Conservation (phyloP, 768 basidiomycete genomes). For the Rhodosporidiobolus sp. region DNA sequence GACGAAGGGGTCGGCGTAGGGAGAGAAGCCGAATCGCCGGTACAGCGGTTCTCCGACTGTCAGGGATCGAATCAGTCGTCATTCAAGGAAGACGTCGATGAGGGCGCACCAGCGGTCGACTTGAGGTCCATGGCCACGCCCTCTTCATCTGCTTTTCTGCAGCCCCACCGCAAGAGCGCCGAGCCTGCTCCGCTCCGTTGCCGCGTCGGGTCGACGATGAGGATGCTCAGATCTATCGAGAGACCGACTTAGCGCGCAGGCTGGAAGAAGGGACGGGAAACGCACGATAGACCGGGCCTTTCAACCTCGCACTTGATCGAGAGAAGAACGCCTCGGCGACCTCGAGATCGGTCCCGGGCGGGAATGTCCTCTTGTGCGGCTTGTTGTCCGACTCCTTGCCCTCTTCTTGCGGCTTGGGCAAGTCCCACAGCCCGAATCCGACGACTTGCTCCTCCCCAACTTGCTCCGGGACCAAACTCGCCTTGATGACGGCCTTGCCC, state of each 20-base stretch:
- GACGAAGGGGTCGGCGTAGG: not conserved
- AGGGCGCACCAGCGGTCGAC: not conserved
- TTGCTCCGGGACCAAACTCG: not conserved
- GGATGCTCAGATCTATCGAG: slow-evolving; percentile 3
- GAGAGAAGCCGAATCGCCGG: not conserved
- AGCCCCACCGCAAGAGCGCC: slow-evolving; percentile 2
- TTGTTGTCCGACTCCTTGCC: not conserved
- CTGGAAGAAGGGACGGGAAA: not conserved
- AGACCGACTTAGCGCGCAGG: not conserved
- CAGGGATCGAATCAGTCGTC: too few relatives aligned
- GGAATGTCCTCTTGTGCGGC: not conserved
- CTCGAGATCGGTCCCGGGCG: not conserved
- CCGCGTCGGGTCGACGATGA: not conserved
- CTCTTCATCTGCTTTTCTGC: not conserved
- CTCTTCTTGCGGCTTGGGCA: not conserved
- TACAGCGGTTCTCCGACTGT: not conserved
- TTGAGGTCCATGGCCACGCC: slow-evolving; percentile 5
- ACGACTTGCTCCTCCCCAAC: not conserved
- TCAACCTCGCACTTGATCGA: too few relatives aligned
- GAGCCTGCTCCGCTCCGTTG: not conserved
- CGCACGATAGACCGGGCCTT: not conserved
- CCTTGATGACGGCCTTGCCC: not conserved
- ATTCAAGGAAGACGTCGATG: not conserved
- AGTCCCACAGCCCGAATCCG: not conserved
- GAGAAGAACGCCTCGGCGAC: slow-evolving; percentile 6